Evolutionary conservation across 2,329 filamentous ascomycete species (phyloP).

Genomic region (Penicillium concentricum): DNA sequence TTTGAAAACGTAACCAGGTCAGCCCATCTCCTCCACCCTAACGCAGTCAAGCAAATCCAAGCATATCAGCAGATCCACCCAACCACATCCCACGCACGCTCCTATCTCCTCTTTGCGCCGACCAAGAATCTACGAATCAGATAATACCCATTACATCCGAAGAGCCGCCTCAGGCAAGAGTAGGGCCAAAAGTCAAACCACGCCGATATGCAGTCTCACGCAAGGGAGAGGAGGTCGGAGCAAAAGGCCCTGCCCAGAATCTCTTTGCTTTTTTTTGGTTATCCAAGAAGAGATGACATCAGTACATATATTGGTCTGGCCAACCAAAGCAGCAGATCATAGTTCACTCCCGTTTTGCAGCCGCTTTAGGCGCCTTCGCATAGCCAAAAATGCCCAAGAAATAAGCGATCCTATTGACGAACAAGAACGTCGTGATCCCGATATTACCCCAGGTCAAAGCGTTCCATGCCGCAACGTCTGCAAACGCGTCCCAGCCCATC

Average conservation of each 20-base stretch:
- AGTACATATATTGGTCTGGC: neutral
- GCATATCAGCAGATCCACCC: neutral
- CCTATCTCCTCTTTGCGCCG: neutral
- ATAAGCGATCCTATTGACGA: slow-evolving; percentile 57
- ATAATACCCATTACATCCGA: slow-evolving; percentile 12
- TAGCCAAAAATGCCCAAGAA: slow-evolving; percentile 60
- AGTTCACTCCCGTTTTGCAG: slow-evolving; percentile 41
- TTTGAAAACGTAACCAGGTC: neutral
- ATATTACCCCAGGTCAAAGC: slow-evolving; percentile 72
- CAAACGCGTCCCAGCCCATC: slow-evolving; percentile 56
- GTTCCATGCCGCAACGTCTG: slow-evolving; percentile 63
- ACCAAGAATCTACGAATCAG: slow-evolving; percentile 5
- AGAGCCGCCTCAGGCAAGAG: neutral
- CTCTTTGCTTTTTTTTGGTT: neutral
- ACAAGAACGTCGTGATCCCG: slow-evolving; percentile 61
- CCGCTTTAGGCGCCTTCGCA: slow-evolving; percentile 22
- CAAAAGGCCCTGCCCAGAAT: neutral
- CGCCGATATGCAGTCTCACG: neutral
- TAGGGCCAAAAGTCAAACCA: neutral
- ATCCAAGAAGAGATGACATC: neutral
- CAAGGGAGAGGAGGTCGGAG: neutral
- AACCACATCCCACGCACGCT: neutral
- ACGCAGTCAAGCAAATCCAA: neutral
- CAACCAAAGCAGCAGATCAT: slow-evolving; percentile 6
- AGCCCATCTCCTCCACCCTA: neutral